Evolutionary conservation across 352 stramenopile genomes (phyloP).

Genomic region (Globisporangium radiosum): DNA sequence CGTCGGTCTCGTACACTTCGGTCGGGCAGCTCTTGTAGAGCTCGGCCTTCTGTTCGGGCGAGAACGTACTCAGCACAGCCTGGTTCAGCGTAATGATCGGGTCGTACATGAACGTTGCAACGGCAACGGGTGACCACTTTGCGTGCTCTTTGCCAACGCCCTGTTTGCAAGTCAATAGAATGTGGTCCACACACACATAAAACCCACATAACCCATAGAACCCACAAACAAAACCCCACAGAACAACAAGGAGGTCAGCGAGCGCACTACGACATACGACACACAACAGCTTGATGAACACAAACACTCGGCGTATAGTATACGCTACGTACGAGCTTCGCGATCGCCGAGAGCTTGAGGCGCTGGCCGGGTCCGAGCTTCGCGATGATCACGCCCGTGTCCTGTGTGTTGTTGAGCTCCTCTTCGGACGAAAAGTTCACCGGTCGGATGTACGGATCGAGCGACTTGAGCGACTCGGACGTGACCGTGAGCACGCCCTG

Average conservation of each 20-base stretch:
- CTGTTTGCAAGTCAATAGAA: conserved; percentile 17
- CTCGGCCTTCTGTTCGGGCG: conserved; percentile 92
- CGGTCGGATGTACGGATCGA: conserved; percentile 79
- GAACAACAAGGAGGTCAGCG: too few relatives aligned
- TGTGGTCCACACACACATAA: conserved; percentile 6
- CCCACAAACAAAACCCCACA: neutral
- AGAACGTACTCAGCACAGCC: conserved; percentile 90
- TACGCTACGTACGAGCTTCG: conserved; percentile 57
- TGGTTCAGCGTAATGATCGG: conserved; percentile 88
- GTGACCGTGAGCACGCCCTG: conserved; percentile 67
- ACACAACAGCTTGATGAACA: too few relatives aligned
- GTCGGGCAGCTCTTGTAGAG: conserved; percentile 94
- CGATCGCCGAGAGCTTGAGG: conserved; percentile 93
- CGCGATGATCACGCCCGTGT: conserved; percentile 95
- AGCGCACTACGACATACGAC: too few relatives aligned
- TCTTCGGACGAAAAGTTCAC: conserved; percentile 86
- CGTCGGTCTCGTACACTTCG: conserved; percentile 92
- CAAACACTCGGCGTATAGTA: too few relatives aligned
- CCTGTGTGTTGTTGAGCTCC: conserved; percentile 91
- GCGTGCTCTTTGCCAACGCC: conserved; percentile 96
- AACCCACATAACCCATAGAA: neutral
- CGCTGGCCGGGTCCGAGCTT: conserved; percentile 94
- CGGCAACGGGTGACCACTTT: conserved; percentile 95
- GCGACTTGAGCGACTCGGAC: conserved; percentile 72
- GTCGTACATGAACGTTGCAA: conserved; percentile 93